Conservation (phyloP, 495 filamentous ascomycete species). For the Alectoria sarmentosa region DNA sequence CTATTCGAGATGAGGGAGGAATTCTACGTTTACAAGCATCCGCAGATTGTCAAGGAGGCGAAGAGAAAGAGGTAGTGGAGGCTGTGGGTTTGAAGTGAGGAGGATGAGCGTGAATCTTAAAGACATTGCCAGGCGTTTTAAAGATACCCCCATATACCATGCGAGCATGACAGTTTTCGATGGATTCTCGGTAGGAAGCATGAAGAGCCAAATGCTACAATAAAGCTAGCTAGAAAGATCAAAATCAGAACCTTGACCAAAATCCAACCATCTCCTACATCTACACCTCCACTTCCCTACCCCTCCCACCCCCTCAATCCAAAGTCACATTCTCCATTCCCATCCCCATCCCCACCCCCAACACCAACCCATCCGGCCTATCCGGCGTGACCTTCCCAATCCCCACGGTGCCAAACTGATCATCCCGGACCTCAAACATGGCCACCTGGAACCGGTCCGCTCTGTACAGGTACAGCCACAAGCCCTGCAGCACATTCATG, state of each 20-base stretch:
- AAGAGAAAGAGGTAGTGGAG: conserved; percentile 12
- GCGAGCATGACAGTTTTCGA: neutral
- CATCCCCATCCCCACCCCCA: neutral
- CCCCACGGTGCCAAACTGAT: conserved; percentile 1
- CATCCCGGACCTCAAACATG: neutral
- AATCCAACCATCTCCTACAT: no score
- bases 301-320: no score
- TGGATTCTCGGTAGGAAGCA: neutral
- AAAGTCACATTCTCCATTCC: neutral
- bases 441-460: neutral
- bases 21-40: conserved; percentile 22
- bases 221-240: neutral
- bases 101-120: neutral
- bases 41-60: conserved; percentile 15
- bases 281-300: neutral
- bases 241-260: no score
- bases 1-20: conserved; percentile 47
- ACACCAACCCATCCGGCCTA: neutral
- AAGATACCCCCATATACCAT: neutral
- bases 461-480: conserved; percentile 6
- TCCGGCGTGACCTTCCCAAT: neutral
- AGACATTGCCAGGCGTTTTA: neutral
- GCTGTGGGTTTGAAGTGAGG: neutral
- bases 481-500: conserved; percentile 2
- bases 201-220: neutral